A percentile compares a stretch with the other conserved stretches of the same genome.
These are phyloP conservation scores for Hypholoma sublateritium DNA, from an alignment of 768 basidiomycete species.

Conservation along the genomic window DNA sequence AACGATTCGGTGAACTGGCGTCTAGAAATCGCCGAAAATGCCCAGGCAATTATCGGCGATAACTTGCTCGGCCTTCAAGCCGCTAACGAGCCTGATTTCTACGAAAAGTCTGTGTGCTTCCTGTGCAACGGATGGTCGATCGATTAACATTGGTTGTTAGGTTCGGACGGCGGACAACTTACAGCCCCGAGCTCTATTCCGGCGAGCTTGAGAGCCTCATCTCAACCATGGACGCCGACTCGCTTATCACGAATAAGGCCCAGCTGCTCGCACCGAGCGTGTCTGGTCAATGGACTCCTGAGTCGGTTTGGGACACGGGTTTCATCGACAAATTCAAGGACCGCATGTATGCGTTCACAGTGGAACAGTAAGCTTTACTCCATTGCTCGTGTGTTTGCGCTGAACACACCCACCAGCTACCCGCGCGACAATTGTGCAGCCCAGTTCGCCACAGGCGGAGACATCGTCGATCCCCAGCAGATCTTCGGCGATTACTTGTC, in stretches of 20 bases:
- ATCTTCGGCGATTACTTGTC: constrained; percentile 56
- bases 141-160: constrained; percentile 8
- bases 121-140: not conserved
- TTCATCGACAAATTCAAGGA: constrained; percentile 45
- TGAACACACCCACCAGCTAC: constrained; percentile 24
- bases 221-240: constrained; percentile 21
- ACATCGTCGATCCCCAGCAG: constrained; percentile 39
- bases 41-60: constrained; percentile 61
- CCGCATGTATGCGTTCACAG: constrained; percentile 43
- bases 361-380: constrained; percentile 49
- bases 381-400: not conserved
- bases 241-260: constrained; percentile 24
- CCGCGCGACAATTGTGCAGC: constrained; percentile 61
- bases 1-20: constrained; percentile 58
- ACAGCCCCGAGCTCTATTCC: constrained; percentile 43
- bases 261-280: constrained; percentile 63
- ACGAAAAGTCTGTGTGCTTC: constrained; percentile 32
- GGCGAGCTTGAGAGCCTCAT: constrained; percentile 36
- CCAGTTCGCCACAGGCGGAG: constrained; percentile 39
- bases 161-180: constrained; percentile 35
- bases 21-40: constrained; percentile 53
- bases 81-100: constrained; percentile 82
- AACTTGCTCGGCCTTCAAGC: constrained; percentile 68
- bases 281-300: constrained; percentile 52
- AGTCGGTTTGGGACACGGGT: constrained; percentile 48